A percentile compares a stretch with the other conserved stretches of the same genome.
Evolutionary conservation across 257 asterid species (phyloP).

Genomic region (Petunia axillaris): DNA sequence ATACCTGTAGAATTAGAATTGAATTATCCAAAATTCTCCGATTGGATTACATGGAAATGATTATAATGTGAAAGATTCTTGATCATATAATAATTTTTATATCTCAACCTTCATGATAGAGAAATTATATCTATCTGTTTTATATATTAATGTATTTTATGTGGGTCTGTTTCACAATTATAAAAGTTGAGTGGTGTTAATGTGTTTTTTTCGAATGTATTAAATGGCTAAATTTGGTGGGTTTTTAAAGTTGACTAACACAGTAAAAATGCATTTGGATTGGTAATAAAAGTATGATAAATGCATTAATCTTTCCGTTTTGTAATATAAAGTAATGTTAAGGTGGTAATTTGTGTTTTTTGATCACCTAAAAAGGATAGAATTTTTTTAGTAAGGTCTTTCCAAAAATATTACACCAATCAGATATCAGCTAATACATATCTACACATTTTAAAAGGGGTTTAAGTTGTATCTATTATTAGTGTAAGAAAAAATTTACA

Average conservation of each 20-base stretch:
- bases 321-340: not conserved
- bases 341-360: not conserved
- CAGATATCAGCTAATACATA: not conserved
- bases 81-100: not conserved
- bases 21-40: conserved; percentile 11
- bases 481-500: no score
- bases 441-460: not conserved
- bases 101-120: conserved; percentile 39
- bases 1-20: not conserved
- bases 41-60: not conserved
- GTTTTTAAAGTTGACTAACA: not conserved
- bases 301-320: not conserved
- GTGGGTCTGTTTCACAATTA: conserved; percentile 20
- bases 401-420: not conserved
- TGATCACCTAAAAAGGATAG: not conserved
- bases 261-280: not conserved
- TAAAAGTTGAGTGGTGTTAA: conserved; percentile 19
- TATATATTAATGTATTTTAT: not conserved
- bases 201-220: not conserved
- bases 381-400: not conserved
- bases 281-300: not conserved
- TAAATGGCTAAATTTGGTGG: conserved; percentile 12
- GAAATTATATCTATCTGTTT: conserved; percentile 18
- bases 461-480: no score
- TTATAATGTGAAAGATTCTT: not conserved